A percentile compares a stretch with the other conserved stretches of the same genome.
Evolutionary conservation across 257 asterid species (phyloP).

Genomic region (Striga asiatica): DNA sequence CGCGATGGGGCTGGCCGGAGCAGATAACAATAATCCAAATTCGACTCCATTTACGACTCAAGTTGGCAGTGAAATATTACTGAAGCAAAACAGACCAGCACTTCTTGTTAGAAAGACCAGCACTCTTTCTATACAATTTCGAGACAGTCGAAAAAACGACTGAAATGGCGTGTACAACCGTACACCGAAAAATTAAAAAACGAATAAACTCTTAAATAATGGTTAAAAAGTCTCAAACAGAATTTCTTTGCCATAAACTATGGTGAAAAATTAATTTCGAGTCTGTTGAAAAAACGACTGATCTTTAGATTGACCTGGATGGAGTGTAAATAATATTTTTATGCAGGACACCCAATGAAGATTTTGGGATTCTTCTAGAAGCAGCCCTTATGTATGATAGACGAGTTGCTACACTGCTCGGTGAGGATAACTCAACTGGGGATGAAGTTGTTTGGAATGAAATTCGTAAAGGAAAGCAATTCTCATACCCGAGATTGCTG

Average conservation of each 20-base stretch:
- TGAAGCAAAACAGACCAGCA: constrained; percentile 80
- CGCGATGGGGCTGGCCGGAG: constrained; percentile 31
- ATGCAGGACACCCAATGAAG: constrained; percentile 95
- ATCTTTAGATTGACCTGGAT: constrained; percentile 15
- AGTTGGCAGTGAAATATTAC: constrained; percentile 36
- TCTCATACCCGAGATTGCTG: constrained; percentile 71
- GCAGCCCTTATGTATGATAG: constrained; percentile 97
- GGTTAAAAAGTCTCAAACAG: too few species aligned
- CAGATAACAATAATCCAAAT: constrained; percentile 27
- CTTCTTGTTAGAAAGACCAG: constrained; percentile 92
- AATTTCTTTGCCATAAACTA: too few species aligned
- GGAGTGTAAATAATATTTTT: constrained; percentile 9
- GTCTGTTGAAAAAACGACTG: too few species aligned
- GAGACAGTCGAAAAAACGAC: too few species aligned
- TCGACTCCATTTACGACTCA: constrained; percentile 55
- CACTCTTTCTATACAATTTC: too few species aligned
- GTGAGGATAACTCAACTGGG: constrained; percentile 57
- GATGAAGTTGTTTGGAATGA: constrained; percentile 65
- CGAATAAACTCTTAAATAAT: too few species aligned
- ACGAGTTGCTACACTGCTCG: constrained; percentile 69
- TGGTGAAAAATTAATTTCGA: too few species aligned
- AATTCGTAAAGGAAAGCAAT: constrained; percentile 46
- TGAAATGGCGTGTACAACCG: too few species aligned
- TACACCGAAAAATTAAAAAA: too few species aligned
- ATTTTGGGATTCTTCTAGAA: constrained; percentile 80